Conservation (phyloP, 306 rosid species). For the Oemleria cerasiformis region DNA sequence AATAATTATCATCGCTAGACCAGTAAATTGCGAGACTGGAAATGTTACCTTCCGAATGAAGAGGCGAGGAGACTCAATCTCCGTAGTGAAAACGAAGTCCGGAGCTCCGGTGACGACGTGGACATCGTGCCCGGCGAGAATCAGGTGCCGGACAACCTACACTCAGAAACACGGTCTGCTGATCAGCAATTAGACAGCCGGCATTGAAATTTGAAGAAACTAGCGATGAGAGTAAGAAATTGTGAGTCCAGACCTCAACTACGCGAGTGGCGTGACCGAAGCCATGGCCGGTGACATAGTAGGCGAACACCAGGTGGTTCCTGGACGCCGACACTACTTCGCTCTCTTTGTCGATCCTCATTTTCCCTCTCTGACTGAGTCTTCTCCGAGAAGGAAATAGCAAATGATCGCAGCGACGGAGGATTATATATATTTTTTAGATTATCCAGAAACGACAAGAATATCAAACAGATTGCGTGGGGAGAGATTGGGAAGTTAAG, state of each 20-base stretch:
- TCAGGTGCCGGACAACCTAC: slow-evolving; percentile 83
- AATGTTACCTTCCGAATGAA: slow-evolving; percentile 74
- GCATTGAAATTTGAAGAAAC: not conserved
- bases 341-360: slow-evolving; percentile 66
- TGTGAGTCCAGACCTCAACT: slow-evolving; percentile 52
- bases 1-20: not conserved
- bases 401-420: not conserved
- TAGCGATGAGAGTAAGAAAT: not conserved
- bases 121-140: slow-evolving; percentile 86
- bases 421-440: not conserved
- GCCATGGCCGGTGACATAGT: slow-evolving; percentile 93
- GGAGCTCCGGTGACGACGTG: slow-evolving; percentile 96
- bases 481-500: not conserved
- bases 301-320: slow-evolving; percentile 81
- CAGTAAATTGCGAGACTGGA: not conserved
- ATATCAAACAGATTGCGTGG: not conserved
- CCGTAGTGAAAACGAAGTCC: slow-evolving; percentile 87
- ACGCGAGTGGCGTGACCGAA: slow-evolving; percentile 97
- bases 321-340: slow-evolving; percentile 75
- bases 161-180: not conserved
- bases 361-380: slow-evolving; percentile 11
- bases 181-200: not conserved
- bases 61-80: slow-evolving; percentile 66
- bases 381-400: not conserved
- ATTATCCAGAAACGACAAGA: not conserved